Base-by-base conservation (phyloP, 352 stramenopile genomes). In the Pythium graminicola region DNA sequence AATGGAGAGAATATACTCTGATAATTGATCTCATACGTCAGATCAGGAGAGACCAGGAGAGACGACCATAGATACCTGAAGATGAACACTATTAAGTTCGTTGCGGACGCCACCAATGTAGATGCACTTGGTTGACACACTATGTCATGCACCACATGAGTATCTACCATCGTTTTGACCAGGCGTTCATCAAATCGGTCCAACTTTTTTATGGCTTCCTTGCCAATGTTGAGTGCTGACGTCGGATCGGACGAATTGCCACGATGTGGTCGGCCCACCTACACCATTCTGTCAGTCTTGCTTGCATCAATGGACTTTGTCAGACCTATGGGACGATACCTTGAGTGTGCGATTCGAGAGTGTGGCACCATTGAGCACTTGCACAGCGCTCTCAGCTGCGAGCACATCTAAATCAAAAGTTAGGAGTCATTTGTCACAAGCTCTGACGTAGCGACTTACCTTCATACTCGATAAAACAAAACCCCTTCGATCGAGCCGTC, bases 1-100 rank as follows among this genome's bases (percentile, higher is more conserved):
- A 90, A 90, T 11, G 80, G 80, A 36, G 80, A 82, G 33, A 90
- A 87, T 50, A 90, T 88, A 45, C 80, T 90, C 77, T 88, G 17
- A 13, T 20, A 40, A 23, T 10, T 17, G 6, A 20, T n/a, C 28
- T 20, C 22, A 9, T 26, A 35, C 22, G 23, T 42, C 9, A 23
- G 35, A 35, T 35, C 29, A 35, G 13, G 29, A 35, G 29, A 13
- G 13, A 13, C 13, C 13, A 13, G 29, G 7, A 35, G 29, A 13
- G 7, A 13, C 13, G 29, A 13, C n/a, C 7, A 35, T 35, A 35
- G 29, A 31, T 50, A 86, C 77, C 77, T 90, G 72, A 39, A 88
- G 61, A 54, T 90, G 80, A 52, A 82, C 67, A 42, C 75, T 87
- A 54, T 80, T 88, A 20, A 90, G 73, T 54, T 90, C 80, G 17